Base-by-base conservation (phyloP, 805 yeast species). In the Barnettozyma botsteinii region DNA sequence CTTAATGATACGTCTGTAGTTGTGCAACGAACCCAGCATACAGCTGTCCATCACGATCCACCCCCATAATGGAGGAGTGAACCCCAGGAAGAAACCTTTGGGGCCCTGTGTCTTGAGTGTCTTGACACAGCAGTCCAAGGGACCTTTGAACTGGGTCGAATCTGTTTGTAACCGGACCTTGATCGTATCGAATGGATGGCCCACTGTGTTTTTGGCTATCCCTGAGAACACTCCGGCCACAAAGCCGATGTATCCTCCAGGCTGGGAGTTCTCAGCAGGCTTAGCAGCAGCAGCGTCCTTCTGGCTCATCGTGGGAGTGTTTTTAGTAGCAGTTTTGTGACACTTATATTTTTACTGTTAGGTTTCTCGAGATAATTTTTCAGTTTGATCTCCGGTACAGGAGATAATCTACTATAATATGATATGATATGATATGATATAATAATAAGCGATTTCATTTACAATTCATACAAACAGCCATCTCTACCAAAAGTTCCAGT, bases 1-100 rank as follows among this genome's bases (percentile, higher is more conserved):
- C 53, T 81, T 81, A 45, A 85, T 66, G 14, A 79, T 61, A 45
- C 85, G 64, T 49, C 89, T 66, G 60, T 88, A 88, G 43, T 82
- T 75, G 51, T 85, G 93, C 40, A 87, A 65, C 6, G 93, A 81
- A 1, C 96, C 96, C 46, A 88, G 67, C 86, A 88, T 84, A 36
- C 86, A 86, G 4, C 89, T 79, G 57, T 88, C 97, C 96, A 88
- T 88, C 46, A 84, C 61, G 50, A 88, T 86, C 96, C 96, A 88
- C 1, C 96, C 97, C 17, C 85, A 77, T 48, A 88, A 68, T 1
- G 96, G 96, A 5, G 97, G 96, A 0, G 95, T 85, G 49, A 88
- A 86, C 0, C 97, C 97, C 50, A 87, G 78, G 57, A 86, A 88
- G 40, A 88, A 75, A 1, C 95, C 97, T 26, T 70, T 62, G 5